These are phyloP conservation scores for Ustilago crameri DNA, from an alignment of 1,284 basidiomycete species.

Conservation along the genomic window DNA sequence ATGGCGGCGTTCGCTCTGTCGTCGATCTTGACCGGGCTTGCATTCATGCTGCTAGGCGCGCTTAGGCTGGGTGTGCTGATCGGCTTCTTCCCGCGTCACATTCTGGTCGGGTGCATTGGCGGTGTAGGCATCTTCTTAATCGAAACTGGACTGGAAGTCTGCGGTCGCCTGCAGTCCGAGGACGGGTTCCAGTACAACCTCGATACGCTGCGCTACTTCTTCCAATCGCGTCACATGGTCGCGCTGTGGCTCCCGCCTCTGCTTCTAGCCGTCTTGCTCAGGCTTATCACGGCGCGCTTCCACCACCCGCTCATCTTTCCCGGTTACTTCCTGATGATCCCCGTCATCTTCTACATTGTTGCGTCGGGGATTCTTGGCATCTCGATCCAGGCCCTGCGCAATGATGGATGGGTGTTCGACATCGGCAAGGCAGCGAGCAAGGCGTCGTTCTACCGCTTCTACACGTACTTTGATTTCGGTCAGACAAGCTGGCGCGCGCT, in stretches of 20 bases:
- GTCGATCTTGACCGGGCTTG: constrained; percentile 83
- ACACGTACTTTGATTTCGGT: constrained; percentile 66
- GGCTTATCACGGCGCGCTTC: constrained; percentile 82
- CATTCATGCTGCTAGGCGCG: constrained; percentile 72
- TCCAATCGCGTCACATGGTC: constrained; percentile 72
- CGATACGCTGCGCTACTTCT: constrained; percentile 73
- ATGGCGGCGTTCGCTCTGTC: constrained; percentile 89
- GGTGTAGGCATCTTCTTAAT: constrained; percentile 90
- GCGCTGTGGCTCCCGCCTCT: constrained; percentile 82
- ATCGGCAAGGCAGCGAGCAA: constrained; percentile 70
- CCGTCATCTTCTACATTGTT: constrained; percentile 83
- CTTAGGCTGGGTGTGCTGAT: constrained; percentile 85
- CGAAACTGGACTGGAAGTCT: constrained; percentile 76
- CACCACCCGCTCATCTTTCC: constrained; percentile 93
- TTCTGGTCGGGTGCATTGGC: constrained; percentile 84
- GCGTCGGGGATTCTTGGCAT: constrained; percentile 75
- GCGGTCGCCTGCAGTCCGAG: constrained; percentile 80
- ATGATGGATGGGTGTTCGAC: constrained; percentile 89
- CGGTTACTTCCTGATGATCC: constrained; percentile 84
- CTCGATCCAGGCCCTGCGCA: constrained; percentile 75
- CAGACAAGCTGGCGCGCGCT: constrained; percentile 64
- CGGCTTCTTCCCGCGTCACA: constrained; percentile 96
- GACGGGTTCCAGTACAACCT: constrained; percentile 80
- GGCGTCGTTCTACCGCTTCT: constrained; percentile 66
- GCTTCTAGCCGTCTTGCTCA: constrained; percentile 79